Conservation (phyloP, 2,329 filamentous ascomycete genomes). For the Penicillium sclerotigenum region DNA sequence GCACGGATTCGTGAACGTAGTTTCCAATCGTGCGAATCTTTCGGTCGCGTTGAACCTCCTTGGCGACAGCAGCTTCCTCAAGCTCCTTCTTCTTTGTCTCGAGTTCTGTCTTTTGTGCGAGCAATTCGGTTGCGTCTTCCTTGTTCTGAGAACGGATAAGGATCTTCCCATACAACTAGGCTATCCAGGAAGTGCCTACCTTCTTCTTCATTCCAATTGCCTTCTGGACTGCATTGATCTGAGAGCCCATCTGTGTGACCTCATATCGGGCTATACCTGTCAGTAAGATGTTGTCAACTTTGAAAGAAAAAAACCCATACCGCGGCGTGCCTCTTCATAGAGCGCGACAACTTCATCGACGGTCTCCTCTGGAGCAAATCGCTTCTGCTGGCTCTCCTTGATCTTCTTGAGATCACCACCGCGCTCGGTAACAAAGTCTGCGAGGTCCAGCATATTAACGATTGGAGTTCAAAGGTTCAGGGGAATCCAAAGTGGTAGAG, state of each 20-base stretch:
- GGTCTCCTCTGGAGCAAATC: conserved; percentile 73
- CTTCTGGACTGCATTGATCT: conserved; percentile 87
- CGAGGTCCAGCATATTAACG: conserved; percentile 66
- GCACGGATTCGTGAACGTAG: conserved; percentile 85
- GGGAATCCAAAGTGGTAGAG: conserved; percentile 5
- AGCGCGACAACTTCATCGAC: conserved; percentile 88
- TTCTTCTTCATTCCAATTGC: conserved; percentile 91
- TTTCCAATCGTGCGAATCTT: conserved; percentile 87
- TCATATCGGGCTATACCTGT: conserved; percentile 62
- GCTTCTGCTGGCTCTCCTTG: conserved; percentile 81
- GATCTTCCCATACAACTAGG: not conserved
- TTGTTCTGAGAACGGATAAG: conserved; percentile 59
- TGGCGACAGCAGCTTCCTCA: conserved; percentile 70
- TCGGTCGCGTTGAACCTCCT: conserved; percentile 68
- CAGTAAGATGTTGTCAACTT: not conserved
- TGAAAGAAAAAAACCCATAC: conserved; percentile 42
- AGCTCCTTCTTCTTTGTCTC: conserved; percentile 79
- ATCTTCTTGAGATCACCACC: conserved; percentile 90
- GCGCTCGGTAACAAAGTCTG: conserved; percentile 78
- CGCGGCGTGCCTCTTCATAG: conserved; percentile 80
- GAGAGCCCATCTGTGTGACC: conserved; percentile 73
- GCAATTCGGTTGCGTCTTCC: conserved; percentile 76
- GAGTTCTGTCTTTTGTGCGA: conserved; percentile 72
- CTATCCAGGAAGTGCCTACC: conserved; percentile 43
- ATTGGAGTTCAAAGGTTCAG: conserved; percentile 1